Conservation (phyloP, 1,139 yeast genomes). For the Candida sp. region DNA sequence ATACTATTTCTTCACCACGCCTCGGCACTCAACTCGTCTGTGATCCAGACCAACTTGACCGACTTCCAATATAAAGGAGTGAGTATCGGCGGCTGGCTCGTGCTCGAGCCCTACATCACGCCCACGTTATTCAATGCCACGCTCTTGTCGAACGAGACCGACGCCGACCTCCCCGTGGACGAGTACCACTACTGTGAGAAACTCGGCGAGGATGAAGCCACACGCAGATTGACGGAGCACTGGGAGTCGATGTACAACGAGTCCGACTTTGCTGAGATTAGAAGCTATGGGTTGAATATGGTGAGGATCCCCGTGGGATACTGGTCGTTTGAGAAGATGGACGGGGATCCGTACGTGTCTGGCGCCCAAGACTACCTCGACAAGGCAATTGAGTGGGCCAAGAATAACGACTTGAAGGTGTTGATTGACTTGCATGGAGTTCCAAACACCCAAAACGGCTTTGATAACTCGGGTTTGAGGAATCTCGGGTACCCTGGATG, state of each 20-base stretch:
- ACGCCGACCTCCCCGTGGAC: constrained; percentile 53
- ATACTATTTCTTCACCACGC: background rate
- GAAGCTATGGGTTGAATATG: constrained; percentile 56
- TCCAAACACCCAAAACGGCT: constrained; percentile 76
- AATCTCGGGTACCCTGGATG: constrained; percentile 51
- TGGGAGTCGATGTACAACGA: constrained; percentile 61
- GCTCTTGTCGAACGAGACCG: constrained; percentile 24
- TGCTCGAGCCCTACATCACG: constrained; percentile 67
- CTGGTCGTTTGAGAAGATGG: constrained; percentile 60
- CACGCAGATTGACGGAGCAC: constrained; percentile 46
- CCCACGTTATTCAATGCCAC: constrained; percentile 56
- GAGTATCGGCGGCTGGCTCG: constrained; percentile 69
- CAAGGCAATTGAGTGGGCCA: constrained; percentile 59
- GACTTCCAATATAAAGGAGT: constrained; percentile 49
- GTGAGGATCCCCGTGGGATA: constrained; percentile 72
- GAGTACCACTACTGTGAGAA: constrained; percentile 56
- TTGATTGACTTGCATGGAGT: constrained; percentile 72
- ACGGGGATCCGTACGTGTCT: constrained; percentile 59
- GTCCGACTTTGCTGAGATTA: constrained; percentile 53
- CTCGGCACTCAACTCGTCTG: constrained; percentile 1
- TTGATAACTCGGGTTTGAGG: constrained; percentile 67
- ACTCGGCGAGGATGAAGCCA: constrained; percentile 52
- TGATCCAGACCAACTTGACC: constrained; percentile 14
- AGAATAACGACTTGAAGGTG: constrained; percentile 50
- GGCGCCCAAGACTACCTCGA: constrained; percentile 61